Conservation (phyloP, 768 basidiomycete species). For the Royoungia palumana region DNA sequence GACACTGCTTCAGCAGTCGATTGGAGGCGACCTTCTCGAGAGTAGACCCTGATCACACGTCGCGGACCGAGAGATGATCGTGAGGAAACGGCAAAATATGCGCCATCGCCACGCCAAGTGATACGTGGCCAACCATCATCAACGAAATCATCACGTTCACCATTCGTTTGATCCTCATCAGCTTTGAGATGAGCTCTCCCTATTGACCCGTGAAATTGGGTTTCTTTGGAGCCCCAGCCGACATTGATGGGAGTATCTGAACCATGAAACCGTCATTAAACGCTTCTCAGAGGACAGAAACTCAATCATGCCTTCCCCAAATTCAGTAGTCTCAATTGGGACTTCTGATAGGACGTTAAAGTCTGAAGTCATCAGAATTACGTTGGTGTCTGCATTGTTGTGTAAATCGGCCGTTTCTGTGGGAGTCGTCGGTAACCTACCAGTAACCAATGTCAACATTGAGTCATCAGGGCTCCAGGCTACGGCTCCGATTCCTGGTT, state of each 20-base stretch:
- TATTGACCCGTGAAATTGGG: constrained; percentile 95
- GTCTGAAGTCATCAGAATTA: constrained; percentile 83
- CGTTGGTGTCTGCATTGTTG: constrained; percentile 61
- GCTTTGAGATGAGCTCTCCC: constrained; percentile 67
- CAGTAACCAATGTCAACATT: constrained; percentile 77
- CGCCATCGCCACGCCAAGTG: constrained; percentile 92
- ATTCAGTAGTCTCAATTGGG: constrained; percentile 66
- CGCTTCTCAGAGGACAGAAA: neutral
- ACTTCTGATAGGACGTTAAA: constrained; percentile 88
- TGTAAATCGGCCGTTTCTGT: neutral
- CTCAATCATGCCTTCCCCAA: constrained; percentile 70
- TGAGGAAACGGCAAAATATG: constrained; percentile 82
- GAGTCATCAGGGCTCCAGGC: constrained; percentile 93
- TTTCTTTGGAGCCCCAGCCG: constrained; percentile 96
- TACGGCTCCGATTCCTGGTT: constrained; percentile 77
- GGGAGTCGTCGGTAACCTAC: constrained; percentile 35
- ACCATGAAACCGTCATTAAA: constrained; percentile 12
- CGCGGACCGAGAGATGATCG: constrained; percentile 42
- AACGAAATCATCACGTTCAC: constrained; percentile 55
- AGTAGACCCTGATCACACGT: constrained; percentile 31
- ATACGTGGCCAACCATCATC: constrained; percentile 74
- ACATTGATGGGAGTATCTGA: constrained; percentile 89
- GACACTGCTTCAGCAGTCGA: constrained; percentile 81
- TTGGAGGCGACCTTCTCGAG: constrained; percentile 58
- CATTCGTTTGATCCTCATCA: constrained; percentile 43